These are phyloP conservation scores for Raphidocelis subcapitata DNA, from an alignment of 139 green algal genomes.

Conservation along the genomic window DNA sequence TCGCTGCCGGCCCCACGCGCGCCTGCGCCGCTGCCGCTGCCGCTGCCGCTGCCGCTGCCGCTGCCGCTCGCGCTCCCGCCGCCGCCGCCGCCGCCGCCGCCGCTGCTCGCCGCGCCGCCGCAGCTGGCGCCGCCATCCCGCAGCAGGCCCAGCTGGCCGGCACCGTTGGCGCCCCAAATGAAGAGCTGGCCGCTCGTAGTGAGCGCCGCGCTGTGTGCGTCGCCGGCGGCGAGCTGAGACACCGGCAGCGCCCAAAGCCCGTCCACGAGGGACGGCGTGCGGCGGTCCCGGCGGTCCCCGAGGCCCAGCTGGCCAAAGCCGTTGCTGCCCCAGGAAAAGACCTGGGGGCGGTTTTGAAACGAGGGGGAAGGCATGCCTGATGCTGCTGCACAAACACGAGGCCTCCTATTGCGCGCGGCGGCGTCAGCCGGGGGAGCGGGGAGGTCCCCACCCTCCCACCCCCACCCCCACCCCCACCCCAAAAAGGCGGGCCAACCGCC, in stretches of 20 bases:
- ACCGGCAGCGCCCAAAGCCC: conserved; percentile 82
- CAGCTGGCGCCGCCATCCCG: conserved; percentile 21
- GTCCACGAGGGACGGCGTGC: conserved; percentile 60
- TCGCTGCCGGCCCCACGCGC: too few species aligned
- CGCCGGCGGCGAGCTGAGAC: conserved; percentile 73
- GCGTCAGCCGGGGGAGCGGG: too few species aligned
- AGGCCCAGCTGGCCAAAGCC: conserved; percentile 76
- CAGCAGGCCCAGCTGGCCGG: conserved; percentile 84
- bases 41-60: too few species aligned
- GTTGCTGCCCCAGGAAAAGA: conserved; percentile 84
- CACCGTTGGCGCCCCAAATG: conserved; percentile 82
- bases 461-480: too few species aligned
- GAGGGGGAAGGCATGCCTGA: too few species aligned
- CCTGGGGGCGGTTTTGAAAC: too few species aligned
- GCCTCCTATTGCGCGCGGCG: too few species aligned
- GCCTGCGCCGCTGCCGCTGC: too few species aligned
- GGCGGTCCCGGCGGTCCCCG: conserved; percentile 54
- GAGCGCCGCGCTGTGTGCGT: conserved; percentile 75
- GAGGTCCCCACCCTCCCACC: too few species aligned
- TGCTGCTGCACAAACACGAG: too few species aligned
- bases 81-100: too few species aligned
- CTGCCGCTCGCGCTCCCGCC: too few species aligned
- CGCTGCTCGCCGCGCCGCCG: background rate
- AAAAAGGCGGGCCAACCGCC: background rate
- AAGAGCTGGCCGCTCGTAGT: conserved; percentile 85